Conservation (phyloP, 805 yeast genomes). For the Candida silvicultrix region DNA sequence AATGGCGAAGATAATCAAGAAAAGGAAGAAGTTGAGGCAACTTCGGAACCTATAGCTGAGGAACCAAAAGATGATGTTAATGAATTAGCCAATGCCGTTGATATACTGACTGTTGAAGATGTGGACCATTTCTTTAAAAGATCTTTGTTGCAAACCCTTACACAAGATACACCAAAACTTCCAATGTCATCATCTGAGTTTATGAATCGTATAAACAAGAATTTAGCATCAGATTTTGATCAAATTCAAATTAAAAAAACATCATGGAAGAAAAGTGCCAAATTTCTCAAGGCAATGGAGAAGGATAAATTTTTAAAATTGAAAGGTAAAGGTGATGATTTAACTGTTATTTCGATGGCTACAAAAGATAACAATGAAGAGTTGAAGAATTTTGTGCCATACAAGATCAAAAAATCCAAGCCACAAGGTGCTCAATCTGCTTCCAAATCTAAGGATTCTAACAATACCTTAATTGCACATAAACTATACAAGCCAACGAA, state of each 20-base stretch:
- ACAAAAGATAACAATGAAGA: constrained; percentile 37
- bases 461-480: constrained; percentile 34
- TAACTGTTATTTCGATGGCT: constrained; percentile 48
- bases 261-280: constrained; percentile 84
- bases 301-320: constrained; percentile 60
- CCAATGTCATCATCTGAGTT: constrained; percentile 75
- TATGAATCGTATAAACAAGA: constrained; percentile 61
- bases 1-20: constrained; percentile 5
- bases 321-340: constrained; percentile 84
- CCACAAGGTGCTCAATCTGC: neutral
- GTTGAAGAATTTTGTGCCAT: constrained; percentile 59
- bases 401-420: constrained; percentile 30
- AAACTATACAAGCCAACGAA: constrained; percentile 56
- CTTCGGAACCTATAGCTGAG: constrained; percentile 1
- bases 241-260: constrained; percentile 66
- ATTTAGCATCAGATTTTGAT: constrained; percentile 64
- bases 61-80: constrained; percentile 7
- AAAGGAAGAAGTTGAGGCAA: constrained; percentile 5
- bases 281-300: constrained; percentile 82
- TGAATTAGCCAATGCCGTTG: constrained; percentile 5
- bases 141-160: constrained; percentile 65
- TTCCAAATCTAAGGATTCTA: constrained; percentile 19
- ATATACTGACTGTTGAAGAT: constrained; percentile 47
- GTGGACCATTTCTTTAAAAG: constrained; percentile 69
- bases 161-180: constrained; percentile 44